Evolutionary conservation across 148 eudicot genomes (phyloP), one percentile per base, ranked within the genome.

Genomic region (Suaeda aralocaspica): DNA sequence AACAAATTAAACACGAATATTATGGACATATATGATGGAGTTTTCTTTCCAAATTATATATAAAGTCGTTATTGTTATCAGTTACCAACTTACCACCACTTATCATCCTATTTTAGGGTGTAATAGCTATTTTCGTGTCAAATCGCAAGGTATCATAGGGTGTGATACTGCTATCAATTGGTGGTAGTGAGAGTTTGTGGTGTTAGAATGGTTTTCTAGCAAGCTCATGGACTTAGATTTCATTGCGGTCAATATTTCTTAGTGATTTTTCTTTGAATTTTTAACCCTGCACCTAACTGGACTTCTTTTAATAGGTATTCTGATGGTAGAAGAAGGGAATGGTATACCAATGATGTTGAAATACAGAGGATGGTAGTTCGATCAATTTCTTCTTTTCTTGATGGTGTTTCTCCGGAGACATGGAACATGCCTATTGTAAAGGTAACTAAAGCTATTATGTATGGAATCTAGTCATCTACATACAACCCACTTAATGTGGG

Each of bases 331-430:
- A 79, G 78, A 72, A 85, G 67, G 76, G 84, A 82, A 69, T 90
- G 93, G 90, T 61, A 74, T 21, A 78, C 82, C 73, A 59, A 75
- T 68, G 96, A 90, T 79, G 81, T 85, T 65, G 96, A 82, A 84
- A 77, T 80, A 73, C 96, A 92, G 70, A 88, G 77, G 73, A 77
- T 81, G 62, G 90, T 88, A 48, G 50, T 90, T 79, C 96, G 94
- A 42, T 85, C 96, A 14, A 78, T 87, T 24, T 85, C 90, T 58
- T 84, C 90, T 39, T 90, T 86, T 84, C 86, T 92, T 77, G 94
- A 84, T 77, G 84, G 81, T 75, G 71, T 90, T 61, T 67, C 86
- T 14, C 59, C 82, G 29, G 96, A 90, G 67, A 69, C 82, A 22
- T 82, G 77, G 61, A 85, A 84, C 16, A 72, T 76, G 74, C 84